Evolutionary conservation across 148 eudicot genomes (phyloP).

Genomic region (Persicaria tinctoria): DNA sequence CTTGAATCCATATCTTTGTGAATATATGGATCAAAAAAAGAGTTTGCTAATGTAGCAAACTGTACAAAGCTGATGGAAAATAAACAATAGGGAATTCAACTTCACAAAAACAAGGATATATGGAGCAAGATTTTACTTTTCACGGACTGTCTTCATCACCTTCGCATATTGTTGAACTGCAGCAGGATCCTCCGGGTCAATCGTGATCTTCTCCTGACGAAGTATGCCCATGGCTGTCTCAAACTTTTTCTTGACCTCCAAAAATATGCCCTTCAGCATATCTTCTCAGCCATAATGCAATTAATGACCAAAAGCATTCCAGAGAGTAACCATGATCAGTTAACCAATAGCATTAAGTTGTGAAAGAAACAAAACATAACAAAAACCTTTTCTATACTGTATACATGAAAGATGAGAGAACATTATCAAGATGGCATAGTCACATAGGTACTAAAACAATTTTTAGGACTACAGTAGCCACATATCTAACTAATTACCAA

Average conservation of each 20-base stretch:
- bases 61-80: neutral
- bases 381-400: neutral
- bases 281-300: constrained; percentile 37
- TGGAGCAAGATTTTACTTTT: constrained; percentile 32
- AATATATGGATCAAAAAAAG: neutral
- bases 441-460: neutral
- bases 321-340: neutral
- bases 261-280: constrained; percentile 80
- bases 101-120: neutral
- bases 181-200: constrained; percentile 80
- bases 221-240: constrained; percentile 75
- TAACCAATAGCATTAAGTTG: neutral
- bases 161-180: constrained; percentile 79
- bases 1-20: neutral
- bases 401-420: neutral
- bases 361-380: neutral
- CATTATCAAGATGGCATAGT: neutral
- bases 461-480: neutral
- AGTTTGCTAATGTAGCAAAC: neutral
- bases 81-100: neutral
- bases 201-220: constrained; percentile 80
- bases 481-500: neutral
- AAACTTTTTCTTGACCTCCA: constrained; percentile 82
- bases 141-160: constrained; percentile 76
- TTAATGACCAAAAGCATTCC: constrained; percentile 12